Percentiles rank a stretch among this genome's conserved stretches.
Conservation (phyloP, 2,329 filamentous ascomycete species). For the Colletotrichum costaricense region DNA sequence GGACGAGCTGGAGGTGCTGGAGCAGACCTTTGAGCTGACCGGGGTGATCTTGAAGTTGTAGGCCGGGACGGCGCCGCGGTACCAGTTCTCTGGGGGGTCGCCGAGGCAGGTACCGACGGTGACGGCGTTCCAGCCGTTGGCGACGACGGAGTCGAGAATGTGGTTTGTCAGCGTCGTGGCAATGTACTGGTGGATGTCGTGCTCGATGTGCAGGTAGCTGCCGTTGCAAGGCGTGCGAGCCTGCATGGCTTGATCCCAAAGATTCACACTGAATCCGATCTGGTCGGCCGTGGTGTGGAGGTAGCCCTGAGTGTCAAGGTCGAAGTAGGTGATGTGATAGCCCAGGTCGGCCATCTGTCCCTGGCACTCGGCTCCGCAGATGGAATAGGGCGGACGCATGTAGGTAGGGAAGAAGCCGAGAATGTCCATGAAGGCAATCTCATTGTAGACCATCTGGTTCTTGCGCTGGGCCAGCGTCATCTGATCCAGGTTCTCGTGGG, state of each 20-base stretch:
- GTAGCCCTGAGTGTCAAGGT: constrained; percentile 46
- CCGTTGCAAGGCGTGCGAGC: constrained; percentile 42
- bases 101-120: constrained; percentile 59
- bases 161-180: constrained; percentile 55
- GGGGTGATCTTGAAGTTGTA: constrained; percentile 38
- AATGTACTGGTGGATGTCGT: constrained; percentile 57
- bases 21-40: constrained; percentile 10
- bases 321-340: constrained; percentile 30
- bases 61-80: constrained; percentile 45
- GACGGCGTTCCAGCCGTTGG: constrained; percentile 47
- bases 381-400: constrained; percentile 46
- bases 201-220: constrained; percentile 44
- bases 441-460: constrained; percentile 56
- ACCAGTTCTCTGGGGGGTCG: constrained; percentile 58
- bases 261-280: constrained; percentile 45
- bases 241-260: constrained; percentile 47
- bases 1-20: constrained; percentile 24
- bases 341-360: constrained; percentile 29
- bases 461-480: constrained; percentile 46
- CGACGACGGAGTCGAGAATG: constrained; percentile 33
- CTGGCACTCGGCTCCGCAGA: constrained; percentile 38
- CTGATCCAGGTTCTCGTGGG: constrained; percentile 53
- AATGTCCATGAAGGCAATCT: constrained; percentile 56
- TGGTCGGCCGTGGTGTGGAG: constrained; percentile 19
- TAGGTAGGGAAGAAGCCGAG: constrained; percentile 59